A percentile compares a stretch with the other conserved stretches of the same genome.
Conservation (phyloP, 306 rosid species). For the Vigna angularis region DNA sequence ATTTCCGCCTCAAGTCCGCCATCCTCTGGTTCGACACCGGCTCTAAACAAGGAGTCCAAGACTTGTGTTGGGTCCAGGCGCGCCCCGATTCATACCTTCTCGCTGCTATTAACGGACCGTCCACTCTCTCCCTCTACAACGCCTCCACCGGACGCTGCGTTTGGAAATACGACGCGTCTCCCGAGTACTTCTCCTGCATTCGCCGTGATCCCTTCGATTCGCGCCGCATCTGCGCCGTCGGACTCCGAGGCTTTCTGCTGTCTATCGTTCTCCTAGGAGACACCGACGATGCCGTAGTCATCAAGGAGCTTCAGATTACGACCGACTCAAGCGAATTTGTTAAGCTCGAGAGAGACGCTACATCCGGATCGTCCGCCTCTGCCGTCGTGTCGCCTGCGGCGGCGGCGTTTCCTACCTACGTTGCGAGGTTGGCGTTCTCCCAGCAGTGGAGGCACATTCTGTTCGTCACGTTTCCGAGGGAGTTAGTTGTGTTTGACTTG, state of each 20-base stretch:
- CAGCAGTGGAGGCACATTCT: constrained; percentile 81
- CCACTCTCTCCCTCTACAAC: constrained; percentile 70
- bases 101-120: constrained; percentile 78
- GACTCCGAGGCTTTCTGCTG: constrained; percentile 79
- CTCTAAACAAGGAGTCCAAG: constrained; percentile 69
- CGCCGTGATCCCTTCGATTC: constrained; percentile 95
- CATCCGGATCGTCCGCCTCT: not conserved
- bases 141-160: constrained; percentile 73
- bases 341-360: constrained; percentile 73
- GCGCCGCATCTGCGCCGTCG: constrained; percentile 80
- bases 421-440: constrained; percentile 69
- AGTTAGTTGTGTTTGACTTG: constrained; percentile 85
- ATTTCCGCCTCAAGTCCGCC: constrained; percentile 66
- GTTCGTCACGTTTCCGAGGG: constrained; percentile 88
- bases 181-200: constrained; percentile 74
- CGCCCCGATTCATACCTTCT: constrained; percentile 68
- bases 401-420: constrained; percentile 69
- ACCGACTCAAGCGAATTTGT: constrained; percentile 64
- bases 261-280: constrained; percentile 74
- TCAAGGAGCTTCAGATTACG: constrained; percentile 74
- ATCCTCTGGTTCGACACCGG: constrained; percentile 81
- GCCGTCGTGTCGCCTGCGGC: constrained; percentile 63
- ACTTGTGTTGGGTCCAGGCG: constrained; percentile 90
- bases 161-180: constrained; percentile 88
- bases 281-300: constrained; percentile 58